Evolutionary conservation across 768 basidiomycete genomes (phyloP), one percentile per base, ranked within the genome.

Genomic region (Trametes cingulata): DNA sequence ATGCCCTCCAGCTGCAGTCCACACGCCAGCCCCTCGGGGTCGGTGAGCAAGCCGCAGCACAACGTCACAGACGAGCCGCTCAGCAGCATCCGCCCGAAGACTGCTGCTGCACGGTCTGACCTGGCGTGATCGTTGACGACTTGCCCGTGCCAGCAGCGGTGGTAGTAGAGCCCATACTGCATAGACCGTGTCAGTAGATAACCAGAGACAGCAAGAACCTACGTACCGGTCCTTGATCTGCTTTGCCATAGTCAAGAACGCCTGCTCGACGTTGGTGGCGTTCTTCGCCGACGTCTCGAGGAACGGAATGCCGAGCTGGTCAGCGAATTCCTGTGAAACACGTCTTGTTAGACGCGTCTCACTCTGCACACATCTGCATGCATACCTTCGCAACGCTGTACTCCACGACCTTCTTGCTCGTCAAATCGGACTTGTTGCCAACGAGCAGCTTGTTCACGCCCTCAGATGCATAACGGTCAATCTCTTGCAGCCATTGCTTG

Each of bases 281-380:
- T 91, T 94, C 90, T 98, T 98, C 36, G 97, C 97, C n/a, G 91
- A 94, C 13, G 97, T 99, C 81, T 99, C 97, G 72, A 99, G 78
- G 88, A 97, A 98, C 47, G 93, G 89, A 67, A 99, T 89, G 62
- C 81, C 82, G 66, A 98, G 81, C 73, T 98, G 95, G 72, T 98
- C 94, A 25, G 97, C 93, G 69, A 98, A 91, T 82, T 96, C 93
- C 86, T 96, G 63, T 0, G 51, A 24, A 33, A 53, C 62, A 52
- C 36, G 22, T 15, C 8, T 37, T 10, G 17, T 51, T 19, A 60
- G 53, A 14, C 36, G 29, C n/a, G 17, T 37, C 19, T 45, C 39
- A 45, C 22, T 36, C 14, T 10, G 20, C n/a, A 45, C 45, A 19
- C 8, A 29, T 25, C 37, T 7, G 25, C n/a, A 25, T 19, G 67